Evolutionary conservation across 169 alveolate species (phyloP), one percentile per base, ranked within the genome.

Genomic region (Cryptosporidium ubiquitum): DNA sequence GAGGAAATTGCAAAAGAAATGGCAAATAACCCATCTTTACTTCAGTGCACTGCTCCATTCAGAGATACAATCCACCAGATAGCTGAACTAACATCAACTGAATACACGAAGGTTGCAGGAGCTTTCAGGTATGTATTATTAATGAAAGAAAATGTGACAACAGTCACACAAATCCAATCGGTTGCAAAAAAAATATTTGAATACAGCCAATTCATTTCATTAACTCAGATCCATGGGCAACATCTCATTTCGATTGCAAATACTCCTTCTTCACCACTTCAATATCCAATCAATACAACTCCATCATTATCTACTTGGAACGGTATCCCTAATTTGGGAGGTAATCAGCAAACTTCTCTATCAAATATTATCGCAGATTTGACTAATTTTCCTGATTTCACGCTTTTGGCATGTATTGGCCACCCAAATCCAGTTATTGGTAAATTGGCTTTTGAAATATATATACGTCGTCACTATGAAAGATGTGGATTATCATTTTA

Each of bases 401-500:
- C 85, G 6, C 52, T 73, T 20, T 58, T 73, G 29, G 55, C 60
- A 52, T 73, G 85, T 18, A 55, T 52, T 31, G 85, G 85, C 35
- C 85, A 73, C 64, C 71, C 69, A 29, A 73, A 73, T 51, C 49
- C 69, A n/a, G n/a, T 35, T 20, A 58, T 73, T 37, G 69, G 71
- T 9, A 73, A 73, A 23, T 23, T 73, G n/a, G 85, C 85, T 9
- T 73, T 52, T n/a, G 85, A 73, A 57, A 73, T 73, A 55, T 73
- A 73, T 55, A 73, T 73, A 52, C 85, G 85, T 9, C 85, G 85
- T 57, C 85, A 73, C 33, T 73, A 73, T 73, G 85, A 73, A 57
- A 31, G 70, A 26, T 73, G 85, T n/a, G 85, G 85, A 18, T 29
- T 73, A 5, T 73, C 85, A n/a, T 73, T 73, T 73, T 73, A 73